Base-by-base conservation (phyloP, 768 basidiomycete genomes). In the Suillus sp. region DNA sequence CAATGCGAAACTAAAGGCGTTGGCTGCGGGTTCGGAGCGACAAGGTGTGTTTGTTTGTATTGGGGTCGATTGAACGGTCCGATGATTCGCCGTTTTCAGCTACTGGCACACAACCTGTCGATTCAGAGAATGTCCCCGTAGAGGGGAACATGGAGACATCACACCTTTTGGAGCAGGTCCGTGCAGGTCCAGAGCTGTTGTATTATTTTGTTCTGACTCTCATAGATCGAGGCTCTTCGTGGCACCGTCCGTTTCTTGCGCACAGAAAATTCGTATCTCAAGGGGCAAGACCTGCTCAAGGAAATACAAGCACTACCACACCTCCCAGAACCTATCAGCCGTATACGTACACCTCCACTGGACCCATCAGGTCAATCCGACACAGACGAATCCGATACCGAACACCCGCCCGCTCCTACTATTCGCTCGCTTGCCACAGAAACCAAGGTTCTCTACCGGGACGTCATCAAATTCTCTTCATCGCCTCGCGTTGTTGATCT, bases 231-330 rank as follows among this genome's bases (percentile, higher is more conserved):
- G 53, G 91, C 91, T 16, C 84, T 98, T n/a, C 91, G 93, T 45
- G 89, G 90, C 6, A 92, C 96, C 0, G 87, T 99, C 34, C 87
- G 93, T 22, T 98, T 92, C 86, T 81, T 99, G n/a, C 88, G 96
- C 27, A 88, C 84, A 40, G 96, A 99, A 76, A 99, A 99, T 73
- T 85, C 93, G 2, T 95, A 93, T 72, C 88, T 99, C 77, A 95
- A 92, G 72, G 93, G 95, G 2, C 92, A 94, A 74, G 94, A 96
- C 69, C 84, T 99, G 0, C 86, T 98, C 63, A 83, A 84, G 59
- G 92, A 94, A 68, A 88, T 99, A 61, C 86, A 90, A 66, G 71
- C 86, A 7, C 81, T 99, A 0, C 91, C 91, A 20, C 79, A 80
- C 0, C 84, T 93, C n/a, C 79, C 83, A 4, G 79, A 79, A 56